A percentile compares a stretch with the other conserved stretches of the same genome.
Evolutionary conservation across 176 grass and related monocot genomes (phyloP).

Genomic region (Raddia guianensis): DNA sequence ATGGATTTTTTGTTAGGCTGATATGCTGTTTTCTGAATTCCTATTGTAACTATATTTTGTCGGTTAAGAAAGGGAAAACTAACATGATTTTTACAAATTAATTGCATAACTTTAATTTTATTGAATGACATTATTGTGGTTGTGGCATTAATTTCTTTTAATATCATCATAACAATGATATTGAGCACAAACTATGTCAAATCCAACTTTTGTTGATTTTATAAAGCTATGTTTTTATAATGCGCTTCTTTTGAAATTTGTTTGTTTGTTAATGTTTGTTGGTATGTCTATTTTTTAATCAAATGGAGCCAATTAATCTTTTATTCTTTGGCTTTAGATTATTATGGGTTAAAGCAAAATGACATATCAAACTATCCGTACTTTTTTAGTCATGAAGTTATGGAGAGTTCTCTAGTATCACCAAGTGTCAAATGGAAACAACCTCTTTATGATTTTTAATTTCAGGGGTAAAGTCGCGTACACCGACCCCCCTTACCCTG

Average conservation of each 20-base stretch:
- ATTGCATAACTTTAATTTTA: not conserved
- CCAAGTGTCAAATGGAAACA: too few species aligned
- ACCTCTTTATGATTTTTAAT: too few species aligned
- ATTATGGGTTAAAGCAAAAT: too few species aligned
- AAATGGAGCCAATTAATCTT: too few species aligned
- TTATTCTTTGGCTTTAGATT: too few species aligned
- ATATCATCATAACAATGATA: not conserved
- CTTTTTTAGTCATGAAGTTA: too few species aligned
- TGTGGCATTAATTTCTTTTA: not conserved
- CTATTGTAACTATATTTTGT: not conserved
- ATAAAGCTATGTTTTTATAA: conserved; percentile 18
- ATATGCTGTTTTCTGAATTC: not conserved
- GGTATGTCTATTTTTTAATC: not conserved
- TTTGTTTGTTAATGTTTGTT: conserved; percentile 22
- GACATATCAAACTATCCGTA: too few species aligned
- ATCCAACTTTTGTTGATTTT: not conserved
- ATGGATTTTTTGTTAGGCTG: not conserved
- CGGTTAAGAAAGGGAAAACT: not conserved
- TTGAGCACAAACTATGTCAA: not conserved
- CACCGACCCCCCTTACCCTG: too few species aligned
- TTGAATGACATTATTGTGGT: not conserved
- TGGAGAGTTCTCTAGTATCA: too few species aligned
- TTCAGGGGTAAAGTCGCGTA: too few species aligned
- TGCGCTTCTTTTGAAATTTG: conserved; percentile 28
- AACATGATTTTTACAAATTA: not conserved